Conservation (phyloP, 169 alveolate species). For the Babesia divergens region DNA sequence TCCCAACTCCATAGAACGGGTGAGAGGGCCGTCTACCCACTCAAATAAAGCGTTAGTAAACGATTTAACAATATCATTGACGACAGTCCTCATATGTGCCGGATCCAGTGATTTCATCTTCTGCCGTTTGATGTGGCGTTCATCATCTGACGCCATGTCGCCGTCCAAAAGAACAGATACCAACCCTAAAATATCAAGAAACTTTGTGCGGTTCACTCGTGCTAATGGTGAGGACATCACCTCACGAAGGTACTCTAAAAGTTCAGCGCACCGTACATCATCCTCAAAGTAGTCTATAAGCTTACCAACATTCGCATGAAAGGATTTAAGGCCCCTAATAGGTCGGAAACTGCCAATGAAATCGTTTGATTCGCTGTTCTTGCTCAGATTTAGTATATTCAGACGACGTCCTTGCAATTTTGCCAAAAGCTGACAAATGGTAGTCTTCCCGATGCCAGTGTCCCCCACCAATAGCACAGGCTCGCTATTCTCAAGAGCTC, state of each 20-base stretch:
- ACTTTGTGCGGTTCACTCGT: background rate
- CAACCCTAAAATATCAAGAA: background rate
- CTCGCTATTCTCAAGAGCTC: conserved; percentile 90
- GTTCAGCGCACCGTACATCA: conserved; percentile 7
- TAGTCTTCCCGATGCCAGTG: conserved; percentile 99
- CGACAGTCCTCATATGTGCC: background rate
- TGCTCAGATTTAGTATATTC: conserved; percentile 91
- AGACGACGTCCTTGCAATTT: conserved; percentile 65
- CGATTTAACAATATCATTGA: background rate
- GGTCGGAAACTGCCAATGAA: conserved; percentile 94
- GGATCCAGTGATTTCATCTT: background rate
- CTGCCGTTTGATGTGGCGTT: conserved; percentile 18
- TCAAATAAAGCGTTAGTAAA: conserved; percentile 78
- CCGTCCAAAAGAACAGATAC: background rate
- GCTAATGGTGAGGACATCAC: background rate
- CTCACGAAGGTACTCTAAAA: conserved; percentile 8
- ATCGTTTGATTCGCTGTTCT: conserved; percentile 95
- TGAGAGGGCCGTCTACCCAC: conserved; percentile 99
- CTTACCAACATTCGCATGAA: conserved; percentile 38
- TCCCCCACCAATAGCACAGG: conserved; percentile 99
- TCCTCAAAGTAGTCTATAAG: conserved; percentile 45
- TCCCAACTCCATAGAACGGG: conserved; percentile 94
- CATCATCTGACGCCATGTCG: background rate
- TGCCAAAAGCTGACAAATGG: conserved; percentile 90
- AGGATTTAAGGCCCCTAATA: conserved; percentile 62